phyloP scores from a whole-genome alignment of 345 rosid genomes.

The Iberis pinnata region DNA sequence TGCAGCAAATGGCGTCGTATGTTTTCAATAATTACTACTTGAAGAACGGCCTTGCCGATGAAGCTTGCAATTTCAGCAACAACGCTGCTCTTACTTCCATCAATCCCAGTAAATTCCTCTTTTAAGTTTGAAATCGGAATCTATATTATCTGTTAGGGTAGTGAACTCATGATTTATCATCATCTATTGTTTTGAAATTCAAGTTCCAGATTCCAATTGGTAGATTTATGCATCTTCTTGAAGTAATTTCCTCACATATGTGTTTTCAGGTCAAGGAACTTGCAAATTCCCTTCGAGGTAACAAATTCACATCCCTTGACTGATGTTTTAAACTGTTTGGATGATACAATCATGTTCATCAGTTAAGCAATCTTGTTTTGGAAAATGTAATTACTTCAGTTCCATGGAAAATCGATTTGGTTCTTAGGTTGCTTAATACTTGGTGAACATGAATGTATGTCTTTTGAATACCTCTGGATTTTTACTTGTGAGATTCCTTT shows the following conservation, averaged over 20 bases:
- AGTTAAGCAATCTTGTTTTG: conserved; percentile 13
- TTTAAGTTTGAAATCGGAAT: conserved; percentile 1
- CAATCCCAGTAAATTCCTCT: conserved; percentile 61
- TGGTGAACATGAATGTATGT: neutral
- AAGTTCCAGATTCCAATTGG: conserved; percentile 8
- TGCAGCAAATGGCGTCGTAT: conserved; percentile 66
- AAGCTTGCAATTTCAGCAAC: conserved; percentile 80
- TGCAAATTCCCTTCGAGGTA: conserved; percentile 32
- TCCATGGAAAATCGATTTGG: conserved; percentile 12
- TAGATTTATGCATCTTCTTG: neutral
- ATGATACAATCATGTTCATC: neutral
- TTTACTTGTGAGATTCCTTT: neutral
- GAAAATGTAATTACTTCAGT: neutral
- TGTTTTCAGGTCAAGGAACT: conserved; percentile 28
- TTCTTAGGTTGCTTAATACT: neutral
- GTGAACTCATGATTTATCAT: neutral
- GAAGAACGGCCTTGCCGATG: conserved; percentile 61
- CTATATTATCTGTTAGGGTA: neutral
- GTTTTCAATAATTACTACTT: conserved; percentile 74
- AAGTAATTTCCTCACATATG: neutral
- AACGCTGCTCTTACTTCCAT: conserved; percentile 70
- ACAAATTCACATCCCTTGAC: neutral
- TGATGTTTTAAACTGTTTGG: conserved; percentile 5
- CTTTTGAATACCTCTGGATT: neutral
- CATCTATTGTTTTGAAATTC: neutral